phyloP scores from a whole-genome alignment of 768 basidiomycete species.

The Phlebiopsis gigantea region DNA sequence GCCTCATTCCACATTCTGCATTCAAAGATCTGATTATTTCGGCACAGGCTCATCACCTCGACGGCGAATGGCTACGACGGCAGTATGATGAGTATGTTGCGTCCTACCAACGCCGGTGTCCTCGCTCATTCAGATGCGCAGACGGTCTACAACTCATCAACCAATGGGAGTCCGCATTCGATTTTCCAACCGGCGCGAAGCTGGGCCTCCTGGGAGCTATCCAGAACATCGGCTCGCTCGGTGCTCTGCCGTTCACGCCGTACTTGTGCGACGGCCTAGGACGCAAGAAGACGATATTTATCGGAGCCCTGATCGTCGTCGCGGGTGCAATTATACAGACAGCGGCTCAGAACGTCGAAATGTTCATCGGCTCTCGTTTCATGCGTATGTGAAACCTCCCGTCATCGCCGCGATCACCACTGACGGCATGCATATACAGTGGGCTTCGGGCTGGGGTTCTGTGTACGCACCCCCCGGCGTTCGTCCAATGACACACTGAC shows the following conservation, averaged over 20 bases:
- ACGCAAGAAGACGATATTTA: constrained; percentile 56
- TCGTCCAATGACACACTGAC: constrained; percentile 30
- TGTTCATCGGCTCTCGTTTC: constrained; percentile 73
- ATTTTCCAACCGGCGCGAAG: constrained; percentile 45
- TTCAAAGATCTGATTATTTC: background rate
- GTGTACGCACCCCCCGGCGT: constrained; percentile 45
- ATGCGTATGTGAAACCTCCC: constrained; percentile 25
- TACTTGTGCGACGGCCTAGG: constrained; percentile 71
- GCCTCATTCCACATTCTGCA: constrained; percentile 18
- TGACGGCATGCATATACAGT: background rate
- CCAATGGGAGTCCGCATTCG: constrained; percentile 61
- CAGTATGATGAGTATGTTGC: constrained; percentile 68
- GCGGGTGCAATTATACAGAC: constrained; percentile 64
- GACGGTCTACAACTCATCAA: constrained; percentile 23
- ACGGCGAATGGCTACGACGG: constrained; percentile 75
- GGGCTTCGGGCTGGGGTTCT: constrained; percentile 1
- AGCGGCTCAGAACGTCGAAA: constrained; percentile 60
- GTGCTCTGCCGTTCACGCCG: constrained; percentile 63
- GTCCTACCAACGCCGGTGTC: background rate
- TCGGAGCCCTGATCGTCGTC: constrained; percentile 67
- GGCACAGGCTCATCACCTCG: constrained; percentile 61
- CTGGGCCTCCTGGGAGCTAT: constrained; percentile 71
- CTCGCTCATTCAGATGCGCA: background rate
- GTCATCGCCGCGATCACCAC: background rate
- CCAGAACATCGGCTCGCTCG: constrained; percentile 70